Evolutionary conservation across 139 green algal genomes (phyloP), one percentile per base, ranked within the genome.

Genomic region (Chlamydomonas asymmetrica): DNA sequence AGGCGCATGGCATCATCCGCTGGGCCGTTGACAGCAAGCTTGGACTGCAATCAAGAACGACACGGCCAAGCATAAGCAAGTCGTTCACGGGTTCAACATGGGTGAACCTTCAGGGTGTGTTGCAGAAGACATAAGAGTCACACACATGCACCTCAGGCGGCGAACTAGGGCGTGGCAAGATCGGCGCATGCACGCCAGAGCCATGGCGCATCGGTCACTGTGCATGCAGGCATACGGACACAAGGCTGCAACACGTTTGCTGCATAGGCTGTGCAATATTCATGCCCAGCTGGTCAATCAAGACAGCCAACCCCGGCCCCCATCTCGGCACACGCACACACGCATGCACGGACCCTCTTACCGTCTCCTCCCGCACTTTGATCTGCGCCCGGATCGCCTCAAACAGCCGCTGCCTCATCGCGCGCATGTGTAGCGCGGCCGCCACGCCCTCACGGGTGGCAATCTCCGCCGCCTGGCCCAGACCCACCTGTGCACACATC

Each of bases 401-500:
- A n/a, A 88, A 27, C 59, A 96, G 81, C 32, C 67, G 35, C 39
- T 73, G 63, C 31, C 94, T 66, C 13, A 54, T 62, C 66, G 89
- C 82, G 0, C 82, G 79, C 87, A 94, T 90, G 75, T 94, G 88
- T 9, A 18, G 0, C 4, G 61, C 23, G 20, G 73, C 35, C 1
- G 63, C 54, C 1, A 27, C 41, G 2, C 31, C 68, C 57, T 97
- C 91, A 1, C 18, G 31, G 16, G 35, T 9, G 2, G 81, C 91
- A 0, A 94, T 50, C 48, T 89, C 85, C 37, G 86, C 84, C 10
- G 92, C 92, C 22, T 71, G 71, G 49, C 92, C 92, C n/a, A 97
- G 73, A 5, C 88, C 92, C 3, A 80, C 74, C 57, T 71, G 41
- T n/a, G 18, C 40, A 18, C 60, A 66, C 31, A 32, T 40, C 29